Base-by-base conservation (phyloP, 495 filamentous ascomycete species). In the Rusavskia elegans region DNA sequence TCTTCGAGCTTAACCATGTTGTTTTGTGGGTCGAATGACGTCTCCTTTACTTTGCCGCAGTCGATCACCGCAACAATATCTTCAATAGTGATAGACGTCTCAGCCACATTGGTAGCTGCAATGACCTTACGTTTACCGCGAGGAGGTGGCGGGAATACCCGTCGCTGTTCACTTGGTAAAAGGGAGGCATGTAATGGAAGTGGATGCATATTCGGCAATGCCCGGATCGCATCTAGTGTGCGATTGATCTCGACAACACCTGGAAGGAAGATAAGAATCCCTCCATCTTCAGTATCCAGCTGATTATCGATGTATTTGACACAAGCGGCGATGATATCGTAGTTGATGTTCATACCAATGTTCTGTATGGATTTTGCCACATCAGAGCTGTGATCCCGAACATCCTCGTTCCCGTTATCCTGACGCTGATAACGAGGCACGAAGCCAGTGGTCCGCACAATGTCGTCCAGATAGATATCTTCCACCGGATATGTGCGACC, bases 11-110 rank as follows among this genome's bases (percentile, higher is more conserved):
- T 86, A 40, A 95, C 86, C 80, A 97, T 92, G 64, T 94, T 95
- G 64, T 85, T 89, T 53, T 83, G 80, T 0, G 89, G 81, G 64
- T 96, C 89, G 58, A 89, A 98, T 58, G 83, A 89, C 0, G 89
- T 97, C 66, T 98, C 92, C 64, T 97, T 97, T 20, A 98, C 90
- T 30, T 85, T 80, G 17, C 92, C 92, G 7, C 84, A 89, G 61
- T 98, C 92, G 49, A 98, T 93, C 48, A 98, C 93, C 21, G 89
- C 92, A 13, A 97, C 89, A 35, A 97, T 84, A 59, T 98, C 92
- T 53, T 92, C 86, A 49, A 98, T 98, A 0, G 92, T 98, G 61
- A 98, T 97, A 10, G 92, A 97, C 0, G 92, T 98, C 63, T 98
- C 92, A 2, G 92, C 92, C 16, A 98, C 90, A 57, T 98, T 98